phyloP scores from a whole-genome alignment of 1,284 basidiomycete species.

The Moniliophthora roreri region DNA sequence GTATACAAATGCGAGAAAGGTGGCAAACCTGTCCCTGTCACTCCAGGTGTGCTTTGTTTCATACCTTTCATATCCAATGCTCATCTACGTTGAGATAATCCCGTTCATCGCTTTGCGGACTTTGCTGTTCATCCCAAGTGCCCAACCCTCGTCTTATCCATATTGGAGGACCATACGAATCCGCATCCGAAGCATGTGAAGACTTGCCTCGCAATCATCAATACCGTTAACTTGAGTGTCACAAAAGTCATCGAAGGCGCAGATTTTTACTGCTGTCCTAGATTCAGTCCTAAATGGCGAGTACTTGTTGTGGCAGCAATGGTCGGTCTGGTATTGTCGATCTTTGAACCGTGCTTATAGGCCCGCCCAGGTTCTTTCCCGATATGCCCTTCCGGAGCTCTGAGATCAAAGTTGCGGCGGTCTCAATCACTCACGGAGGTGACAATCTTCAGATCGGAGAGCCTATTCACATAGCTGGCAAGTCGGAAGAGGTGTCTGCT shows the following conservation, averaged over 20 bases:
- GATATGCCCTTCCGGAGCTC: conserved; percentile 19
- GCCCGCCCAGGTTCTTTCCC: conserved; percentile 21
- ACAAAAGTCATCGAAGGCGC: conserved; percentile 25
- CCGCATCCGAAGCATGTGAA: conserved; percentile 34
- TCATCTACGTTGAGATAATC: conserved; percentile 16
- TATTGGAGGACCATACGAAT: conserved; percentile 42
- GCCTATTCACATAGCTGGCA: conserved; percentile 13
- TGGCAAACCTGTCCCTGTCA: conserved; percentile 26
- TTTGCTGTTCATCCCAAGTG: conserved; percentile 20
- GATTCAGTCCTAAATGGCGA: conserved; percentile 38
- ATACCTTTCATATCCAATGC: background rate
- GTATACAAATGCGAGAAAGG: conserved; percentile 21
- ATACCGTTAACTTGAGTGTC: conserved; percentile 19
- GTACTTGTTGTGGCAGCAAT: conserved; percentile 32
- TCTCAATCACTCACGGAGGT: background rate
- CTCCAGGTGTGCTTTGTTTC: conserved; percentile 23
- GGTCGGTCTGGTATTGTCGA: background rate
- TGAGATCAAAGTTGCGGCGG: conserved; percentile 8
- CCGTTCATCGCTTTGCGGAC: conserved; percentile 28
- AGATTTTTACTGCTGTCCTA: conserved; percentile 39
- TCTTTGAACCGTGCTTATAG: background rate
- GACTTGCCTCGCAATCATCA: conserved; percentile 34
- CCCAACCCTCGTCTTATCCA: conserved; percentile 27
- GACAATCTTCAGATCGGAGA: background rate
- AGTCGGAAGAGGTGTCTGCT: conserved; percentile 8